These are phyloP conservation scores for Narthecium ossifragum DNA, from an alignment of 106 monocot species.

Conservation along the genomic window DNA sequence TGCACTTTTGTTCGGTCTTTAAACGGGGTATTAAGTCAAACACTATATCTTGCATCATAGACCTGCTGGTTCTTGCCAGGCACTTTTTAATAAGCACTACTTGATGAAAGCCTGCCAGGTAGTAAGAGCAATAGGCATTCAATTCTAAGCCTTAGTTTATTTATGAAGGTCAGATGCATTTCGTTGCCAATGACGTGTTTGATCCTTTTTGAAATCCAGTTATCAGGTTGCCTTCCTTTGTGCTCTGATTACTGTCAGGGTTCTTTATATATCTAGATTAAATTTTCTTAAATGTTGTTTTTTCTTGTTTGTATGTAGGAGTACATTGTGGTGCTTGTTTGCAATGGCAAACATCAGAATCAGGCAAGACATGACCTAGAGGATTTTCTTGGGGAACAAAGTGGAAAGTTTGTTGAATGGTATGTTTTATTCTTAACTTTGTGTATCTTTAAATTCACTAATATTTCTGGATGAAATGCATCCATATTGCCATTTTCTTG, in stretches of 20 bases:
- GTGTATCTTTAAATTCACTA: background rate
- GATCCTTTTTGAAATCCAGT: no score
- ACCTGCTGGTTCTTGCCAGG: no score
- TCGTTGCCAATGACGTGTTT: no score
- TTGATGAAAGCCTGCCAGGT: no score
- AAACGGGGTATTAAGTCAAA: no score
- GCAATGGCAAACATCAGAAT: conserved; percentile 77
- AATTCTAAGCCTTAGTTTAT: no score
- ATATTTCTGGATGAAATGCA: background rate
- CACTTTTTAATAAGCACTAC: no score
- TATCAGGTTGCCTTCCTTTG: no score
- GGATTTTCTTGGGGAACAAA: conserved; percentile 76
- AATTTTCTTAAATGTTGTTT: conserved; percentile 9
- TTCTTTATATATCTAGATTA: background rate
- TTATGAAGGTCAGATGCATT: no score
- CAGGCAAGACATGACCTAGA: conserved; percentile 67
- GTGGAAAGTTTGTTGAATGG: conserved; percentile 67
- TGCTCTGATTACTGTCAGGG: background rate
- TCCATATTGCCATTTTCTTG: background rate
- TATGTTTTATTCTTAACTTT: conserved; percentile 17
- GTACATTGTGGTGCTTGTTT: conserved; percentile 87
- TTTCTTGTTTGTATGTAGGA: conserved; percentile 37
- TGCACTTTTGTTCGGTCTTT: no score
- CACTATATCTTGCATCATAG: no score
- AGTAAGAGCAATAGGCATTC: no score